Evolutionary conservation across 495 filamentous ascomycete genomes (phyloP), one percentile per base, ranked within the genome.

Genomic region (Darksidea phi): DNA sequence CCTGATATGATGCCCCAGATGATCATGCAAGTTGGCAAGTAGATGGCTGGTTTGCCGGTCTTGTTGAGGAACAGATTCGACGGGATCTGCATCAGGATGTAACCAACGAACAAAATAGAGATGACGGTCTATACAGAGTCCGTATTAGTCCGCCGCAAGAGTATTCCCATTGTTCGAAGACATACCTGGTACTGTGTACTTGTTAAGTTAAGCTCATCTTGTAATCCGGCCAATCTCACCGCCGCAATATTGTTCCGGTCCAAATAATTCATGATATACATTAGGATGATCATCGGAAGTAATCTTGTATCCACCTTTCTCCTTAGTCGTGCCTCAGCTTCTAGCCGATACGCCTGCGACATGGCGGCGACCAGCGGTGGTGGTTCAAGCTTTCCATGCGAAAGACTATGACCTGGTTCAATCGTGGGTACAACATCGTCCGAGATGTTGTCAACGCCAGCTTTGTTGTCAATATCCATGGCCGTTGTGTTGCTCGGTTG

Each of bases 181-280:
- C 47, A 37, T 45, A 73, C 67, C 43, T 74, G 71, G 61, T 82
- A 85, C 62, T 84, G 76, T 26, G 76, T 74, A 21, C 75, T 76
- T 1, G 67, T 70, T 15, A 84, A 66, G 15, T 72, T 63, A 23
- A 85, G 59, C 52, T 84, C 82, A 15, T 74, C 68, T 51, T 80
- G 74, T 26, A 85, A 64, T 11, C 81, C 82, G 4, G 80, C 80
- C 46, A 85, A 57, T 45, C 78, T 70, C 38, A 79, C 80, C 10
- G 80, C 73, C 12, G 79, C 81, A 52, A 80, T 82, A 48, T 84
- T 80, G 66, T 84, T 83, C 63, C 89, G 80, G 71, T 91, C 89
- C 59, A 92, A 77, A 71, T 91, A 94, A 68, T 91, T 92, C 68
- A 91, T 73, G 64, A 92, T 88, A 68, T 91, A 91, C 83, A 88